These are phyloP conservation scores for Pulveroboletus sp. DNA, from an alignment of 768 basidiomycete species.

Conservation along the genomic window DNA sequence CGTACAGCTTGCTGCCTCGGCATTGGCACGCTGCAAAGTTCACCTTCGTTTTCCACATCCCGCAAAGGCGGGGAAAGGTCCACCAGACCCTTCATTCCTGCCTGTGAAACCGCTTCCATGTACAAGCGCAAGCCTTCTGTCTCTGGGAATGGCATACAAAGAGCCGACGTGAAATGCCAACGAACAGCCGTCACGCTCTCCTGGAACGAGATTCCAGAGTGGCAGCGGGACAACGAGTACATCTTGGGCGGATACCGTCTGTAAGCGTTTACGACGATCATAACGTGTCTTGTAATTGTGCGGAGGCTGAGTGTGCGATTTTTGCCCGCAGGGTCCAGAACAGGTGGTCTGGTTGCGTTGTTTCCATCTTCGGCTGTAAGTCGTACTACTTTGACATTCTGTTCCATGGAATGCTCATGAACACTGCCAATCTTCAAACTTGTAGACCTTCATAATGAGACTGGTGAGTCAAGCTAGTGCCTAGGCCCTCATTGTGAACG, in stretches of 20 bases:
- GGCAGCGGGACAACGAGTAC: conserved; percentile 74
- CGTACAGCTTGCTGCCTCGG: background rate
- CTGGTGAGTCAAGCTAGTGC: conserved; percentile 40
- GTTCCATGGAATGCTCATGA: conserved; percentile 9
- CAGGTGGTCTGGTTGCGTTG: conserved; percentile 59
- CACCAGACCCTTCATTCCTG: conserved; percentile 1
- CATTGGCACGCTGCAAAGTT: background rate
- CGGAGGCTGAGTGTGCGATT: background rate
- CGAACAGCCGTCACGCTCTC: conserved; percentile 31
- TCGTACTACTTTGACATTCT: conserved; percentile 1
- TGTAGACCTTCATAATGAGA: conserved; percentile 77
- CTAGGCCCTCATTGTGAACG: conserved; percentile 1
- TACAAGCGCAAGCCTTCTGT: conserved; percentile 12
- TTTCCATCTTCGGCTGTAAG: conserved; percentile 69
- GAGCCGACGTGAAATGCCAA: background rate
- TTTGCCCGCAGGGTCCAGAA: conserved; percentile 48
- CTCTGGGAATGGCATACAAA: conserved; percentile 8
- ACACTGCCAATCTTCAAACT: conserved; percentile 13
- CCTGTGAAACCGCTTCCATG: conserved; percentile 3
- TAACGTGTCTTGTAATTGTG: conserved; percentile 3
- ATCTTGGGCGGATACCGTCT: conserved; percentile 68
- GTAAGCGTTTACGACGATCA: conserved; percentile 35
- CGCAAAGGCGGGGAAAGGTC: background rate
- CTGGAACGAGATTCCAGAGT: conserved; percentile 63
- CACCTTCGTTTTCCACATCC: conserved; percentile 7